These are phyloP conservation scores for Trichosphaerium sp. DNA, from an alignment of 78 protist genomes.

Conservation along the genomic window DNA sequence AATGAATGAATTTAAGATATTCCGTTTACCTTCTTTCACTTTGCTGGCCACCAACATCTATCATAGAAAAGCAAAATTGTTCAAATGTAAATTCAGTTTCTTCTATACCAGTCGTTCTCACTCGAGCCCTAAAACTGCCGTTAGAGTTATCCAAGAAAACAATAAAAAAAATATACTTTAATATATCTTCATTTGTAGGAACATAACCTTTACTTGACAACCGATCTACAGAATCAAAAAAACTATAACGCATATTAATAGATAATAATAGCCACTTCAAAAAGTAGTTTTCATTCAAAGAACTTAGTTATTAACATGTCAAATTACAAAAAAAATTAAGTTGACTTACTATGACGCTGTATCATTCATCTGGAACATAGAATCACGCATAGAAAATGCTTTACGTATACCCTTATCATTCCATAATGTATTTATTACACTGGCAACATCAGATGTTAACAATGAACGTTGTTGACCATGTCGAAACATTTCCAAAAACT, in stretches of 20 bases:
- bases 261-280: neutral
- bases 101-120: constrained; percentile 51
- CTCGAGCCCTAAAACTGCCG: constrained; percentile 39
- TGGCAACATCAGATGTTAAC: no score
- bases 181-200: constrained; percentile 50
- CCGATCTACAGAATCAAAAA: constrained; percentile 29
- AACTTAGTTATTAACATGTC: neutral
- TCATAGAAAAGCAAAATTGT: constrained; percentile 43
- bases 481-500: no score
- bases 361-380: constrained; percentile 36
- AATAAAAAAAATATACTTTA: no score
- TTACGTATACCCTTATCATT: constrained; percentile 21
- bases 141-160: no score
- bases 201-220: constrained; percentile 32
- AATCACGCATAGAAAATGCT: constrained; percentile 16
- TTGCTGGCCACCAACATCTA: constrained; percentile 68
- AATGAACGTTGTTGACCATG: no score
- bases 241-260: constrained; percentile 7
- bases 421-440: constrained; percentile 39
- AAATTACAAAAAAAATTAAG: neutral
- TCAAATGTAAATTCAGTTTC: constrained; percentile 36
- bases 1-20: neutral
- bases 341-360: constrained; percentile 50
- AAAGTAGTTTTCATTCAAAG: neutral
- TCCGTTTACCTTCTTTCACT: constrained; percentile 41